These are phyloP conservation scores for Avena eriantha DNA, from an alignment of 176 grass and related monocot species.

Conservation along the genomic window DNA sequence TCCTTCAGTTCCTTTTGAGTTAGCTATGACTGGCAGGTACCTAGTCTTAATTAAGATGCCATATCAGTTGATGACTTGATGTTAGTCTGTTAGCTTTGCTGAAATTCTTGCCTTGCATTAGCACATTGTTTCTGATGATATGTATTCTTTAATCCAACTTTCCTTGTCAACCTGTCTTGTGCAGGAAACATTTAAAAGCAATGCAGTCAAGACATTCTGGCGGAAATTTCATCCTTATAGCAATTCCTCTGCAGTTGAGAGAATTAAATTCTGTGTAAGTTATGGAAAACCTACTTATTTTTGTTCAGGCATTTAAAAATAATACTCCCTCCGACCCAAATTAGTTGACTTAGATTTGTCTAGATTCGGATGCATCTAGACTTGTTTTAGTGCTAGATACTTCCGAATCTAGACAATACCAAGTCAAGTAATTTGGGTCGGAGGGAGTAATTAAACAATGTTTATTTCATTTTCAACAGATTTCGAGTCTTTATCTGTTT, in stretches of 20 bases:
- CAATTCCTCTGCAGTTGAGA: conserved; percentile 51
- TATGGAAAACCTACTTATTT: conserved; percentile 8
- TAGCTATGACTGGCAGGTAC: conserved; percentile 4
- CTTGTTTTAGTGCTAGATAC: too few relatives aligned
- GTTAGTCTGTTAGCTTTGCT: conserved; percentile 1
- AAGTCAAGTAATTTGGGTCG: too few relatives aligned
- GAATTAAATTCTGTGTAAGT: conserved; percentile 73
- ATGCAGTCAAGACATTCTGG: conserved; percentile 82
- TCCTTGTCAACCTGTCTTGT: conserved; percentile 1
- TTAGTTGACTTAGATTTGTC: too few relatives aligned
- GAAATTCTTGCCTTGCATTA: background rate
- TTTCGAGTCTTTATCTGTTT: background rate
- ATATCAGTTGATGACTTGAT: conserved; percentile 16
- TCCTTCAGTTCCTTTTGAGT: conserved; percentile 16
- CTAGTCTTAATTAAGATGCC: conserved; percentile 3
- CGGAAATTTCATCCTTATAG: conserved; percentile 79
- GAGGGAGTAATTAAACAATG: too few relatives aligned
- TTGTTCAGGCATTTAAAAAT: conserved; percentile 7
- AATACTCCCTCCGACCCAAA: too few relatives aligned
- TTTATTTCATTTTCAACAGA: conserved; percentile 9
- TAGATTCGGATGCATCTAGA: too few relatives aligned
- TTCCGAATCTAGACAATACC: too few relatives aligned
- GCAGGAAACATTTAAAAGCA: conserved; percentile 84
- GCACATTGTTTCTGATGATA: conserved; percentile 11
- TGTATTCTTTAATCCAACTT: background rate